Percentiles rank a stretch among this genome's conserved stretches.
Evolutionary conservation across 768 basidiomycete genomes (phyloP).

Genomic region (Lactarius evosmus): DNA sequence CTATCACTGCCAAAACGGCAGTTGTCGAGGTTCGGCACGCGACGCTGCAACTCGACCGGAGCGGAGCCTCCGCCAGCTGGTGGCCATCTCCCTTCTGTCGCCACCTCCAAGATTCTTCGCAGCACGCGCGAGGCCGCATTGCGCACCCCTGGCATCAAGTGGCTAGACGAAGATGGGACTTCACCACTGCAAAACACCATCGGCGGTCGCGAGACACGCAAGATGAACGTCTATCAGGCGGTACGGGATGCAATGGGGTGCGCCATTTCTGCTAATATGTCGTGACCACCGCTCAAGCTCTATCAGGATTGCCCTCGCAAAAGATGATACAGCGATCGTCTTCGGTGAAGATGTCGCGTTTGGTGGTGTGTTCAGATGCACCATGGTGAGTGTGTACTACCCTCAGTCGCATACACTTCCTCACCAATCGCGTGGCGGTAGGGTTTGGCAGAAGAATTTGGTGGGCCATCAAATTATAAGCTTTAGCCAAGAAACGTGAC

Average conservation of each 20-base stretch:
- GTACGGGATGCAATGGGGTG: constrained; percentile 88
- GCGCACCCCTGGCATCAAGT: constrained; percentile 68
- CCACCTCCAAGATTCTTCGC: constrained; percentile 62
- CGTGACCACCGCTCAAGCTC: constrained; percentile 5
- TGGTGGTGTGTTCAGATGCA: constrained; percentile 92
- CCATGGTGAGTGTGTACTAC: constrained; percentile 56
- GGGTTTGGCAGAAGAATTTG: constrained; percentile 92
- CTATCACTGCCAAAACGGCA: not conserved
- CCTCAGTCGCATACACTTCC: not conserved
- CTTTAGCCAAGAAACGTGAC: not conserved
- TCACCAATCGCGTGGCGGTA: constrained; percentile 31
- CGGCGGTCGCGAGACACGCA: constrained; percentile 81
- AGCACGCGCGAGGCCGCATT: constrained; percentile 67
- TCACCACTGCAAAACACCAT: constrained; percentile 45
- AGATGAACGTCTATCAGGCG: constrained; percentile 95
- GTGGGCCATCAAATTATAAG: constrained; percentile 41
- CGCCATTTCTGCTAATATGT: constrained; percentile 23
- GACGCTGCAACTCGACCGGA: constrained; percentile 35
- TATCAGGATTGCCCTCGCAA: constrained; percentile 70
- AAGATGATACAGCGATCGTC: constrained; percentile 83
- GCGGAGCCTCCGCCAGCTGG: constrained; percentile 72
- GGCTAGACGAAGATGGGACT: constrained; percentile 58
- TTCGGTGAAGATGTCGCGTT: constrained; percentile 93
- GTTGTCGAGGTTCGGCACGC: constrained; percentile 14
- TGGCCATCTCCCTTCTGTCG: constrained; percentile 70